phyloP scores from a whole-genome alignment of 768 basidiomycete genomes.

The Cubamyces sp. region DNA sequence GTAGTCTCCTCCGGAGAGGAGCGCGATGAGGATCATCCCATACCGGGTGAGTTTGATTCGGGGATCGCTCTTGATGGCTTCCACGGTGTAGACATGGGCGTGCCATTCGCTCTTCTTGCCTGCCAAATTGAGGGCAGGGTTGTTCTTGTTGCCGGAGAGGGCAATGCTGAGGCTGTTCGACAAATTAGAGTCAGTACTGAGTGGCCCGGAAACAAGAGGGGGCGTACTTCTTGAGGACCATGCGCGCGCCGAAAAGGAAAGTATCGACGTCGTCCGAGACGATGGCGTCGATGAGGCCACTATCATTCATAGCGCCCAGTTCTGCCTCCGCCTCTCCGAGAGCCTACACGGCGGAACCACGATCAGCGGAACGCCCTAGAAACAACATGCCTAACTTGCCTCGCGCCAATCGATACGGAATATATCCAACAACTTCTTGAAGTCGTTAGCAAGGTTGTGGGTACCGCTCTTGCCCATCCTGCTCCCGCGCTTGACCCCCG shows the following conservation, averaged over 20 bases:
- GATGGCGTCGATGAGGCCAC: constrained; percentile 47
- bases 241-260: constrained; percentile 50
- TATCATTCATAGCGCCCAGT: constrained; percentile 45
- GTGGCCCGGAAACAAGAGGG: not conserved
- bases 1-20: constrained; percentile 43
- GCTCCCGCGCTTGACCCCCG: constrained; percentile 44
- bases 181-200: too few relatives aligned
- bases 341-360: constrained; percentile 34
- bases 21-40: constrained; percentile 39
- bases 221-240: constrained; percentile 46
- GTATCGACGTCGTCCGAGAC: constrained; percentile 54
- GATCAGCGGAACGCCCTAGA: not conserved
- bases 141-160: constrained; percentile 33
- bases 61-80: constrained; percentile 30
- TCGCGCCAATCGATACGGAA: constrained; percentile 37
- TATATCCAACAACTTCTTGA: constrained; percentile 30
- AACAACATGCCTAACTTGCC: constrained; percentile 29
- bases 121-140: constrained; percentile 31
- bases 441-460: constrained; percentile 26
- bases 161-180: constrained; percentile 25
- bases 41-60: constrained; percentile 33
- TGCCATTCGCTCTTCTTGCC: constrained; percentile 33
- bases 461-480: constrained; percentile 32
- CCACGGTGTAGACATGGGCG: constrained; percentile 31
- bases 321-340: constrained; percentile 56